These are phyloP conservation scores for Dothistroma pini DNA, from an alignment of 2,329 filamentous ascomycete genomes.

Conservation along the genomic window DNA sequence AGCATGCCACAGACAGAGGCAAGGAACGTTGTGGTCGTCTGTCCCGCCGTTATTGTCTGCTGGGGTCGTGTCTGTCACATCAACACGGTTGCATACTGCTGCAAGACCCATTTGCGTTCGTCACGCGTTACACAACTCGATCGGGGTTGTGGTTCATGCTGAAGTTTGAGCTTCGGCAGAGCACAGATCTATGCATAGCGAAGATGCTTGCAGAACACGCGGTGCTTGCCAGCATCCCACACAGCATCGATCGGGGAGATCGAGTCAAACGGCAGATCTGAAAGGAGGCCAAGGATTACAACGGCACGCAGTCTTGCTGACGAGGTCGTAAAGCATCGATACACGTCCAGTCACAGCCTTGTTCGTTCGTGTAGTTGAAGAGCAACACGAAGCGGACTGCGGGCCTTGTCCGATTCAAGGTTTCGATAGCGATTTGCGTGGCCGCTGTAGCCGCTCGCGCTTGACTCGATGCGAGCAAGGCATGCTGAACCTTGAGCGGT, in stretches of 20 bases:
- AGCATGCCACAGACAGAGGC: no score
- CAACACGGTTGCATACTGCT: no score
- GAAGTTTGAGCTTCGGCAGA: neutral
- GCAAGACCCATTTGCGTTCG: no score
- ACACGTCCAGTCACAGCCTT: neutral
- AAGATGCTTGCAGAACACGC: neutral
- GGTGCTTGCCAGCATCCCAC: neutral
- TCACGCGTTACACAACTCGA: no score
- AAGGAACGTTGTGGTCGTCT: no score
- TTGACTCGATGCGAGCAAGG: neutral
- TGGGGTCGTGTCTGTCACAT: no score
- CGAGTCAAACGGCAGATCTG: neutral
- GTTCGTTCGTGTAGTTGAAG: neutral
- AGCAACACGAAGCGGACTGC: neutral
- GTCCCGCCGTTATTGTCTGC: no score
- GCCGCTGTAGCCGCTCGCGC: neutral
- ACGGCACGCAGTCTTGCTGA: no score
- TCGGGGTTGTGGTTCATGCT: neutral
- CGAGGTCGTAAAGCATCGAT: no score
- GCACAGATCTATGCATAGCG: neutral
- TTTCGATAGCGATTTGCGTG: neutral
- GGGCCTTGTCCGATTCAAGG: neutral
- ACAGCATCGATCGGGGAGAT: neutral
- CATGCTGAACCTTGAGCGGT: neutral
- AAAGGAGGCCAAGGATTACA: no score